These are phyloP conservation scores for Colletotrichum horii DNA, from an alignment of 2,329 filamentous ascomycete genomes.

Conservation along the genomic window DNA sequence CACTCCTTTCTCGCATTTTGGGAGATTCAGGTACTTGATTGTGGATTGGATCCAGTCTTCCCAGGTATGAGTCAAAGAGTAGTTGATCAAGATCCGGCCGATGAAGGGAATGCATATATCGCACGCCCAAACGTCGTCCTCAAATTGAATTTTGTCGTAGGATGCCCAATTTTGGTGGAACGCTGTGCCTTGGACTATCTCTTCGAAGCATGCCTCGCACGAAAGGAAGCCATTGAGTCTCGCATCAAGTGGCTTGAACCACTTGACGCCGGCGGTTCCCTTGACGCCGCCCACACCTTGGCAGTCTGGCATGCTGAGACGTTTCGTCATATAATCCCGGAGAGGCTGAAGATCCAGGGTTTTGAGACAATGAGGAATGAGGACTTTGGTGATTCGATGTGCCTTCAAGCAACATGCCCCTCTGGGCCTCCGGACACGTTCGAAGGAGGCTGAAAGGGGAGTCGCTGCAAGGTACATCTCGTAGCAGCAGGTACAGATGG, in stretches of 20 bases:
- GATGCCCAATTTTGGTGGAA: constrained; percentile 6
- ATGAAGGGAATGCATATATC: constrained; percentile 33
- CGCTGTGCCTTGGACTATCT: constrained; percentile 7
- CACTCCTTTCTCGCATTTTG: constrained; percentile 31
- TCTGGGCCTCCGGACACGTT: constrained; percentile 23
- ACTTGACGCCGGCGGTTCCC: constrained; percentile 32
- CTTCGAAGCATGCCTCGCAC: constrained; percentile 22
- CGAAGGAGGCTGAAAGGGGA: constrained; percentile 32
- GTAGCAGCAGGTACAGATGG: constrained; percentile 47
- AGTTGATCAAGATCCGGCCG: constrained; percentile 18
- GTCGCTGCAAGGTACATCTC: constrained; percentile 39
- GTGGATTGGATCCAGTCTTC: constrained; percentile 28
- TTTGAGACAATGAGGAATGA: constrained; percentile 37
- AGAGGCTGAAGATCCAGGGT: constrained; percentile 29
- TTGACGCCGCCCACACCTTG: constrained; percentile 25
- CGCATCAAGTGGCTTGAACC: constrained; percentile 21
- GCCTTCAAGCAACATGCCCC: constrained; percentile 34
- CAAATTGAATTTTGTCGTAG: constrained; percentile 25
- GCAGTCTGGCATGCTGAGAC: constrained; percentile 31
- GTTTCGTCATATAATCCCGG: constrained; percentile 31
- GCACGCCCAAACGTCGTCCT: constrained; percentile 35
- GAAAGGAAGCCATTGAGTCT: constrained; percentile 6
- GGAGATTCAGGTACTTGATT: constrained; percentile 26
- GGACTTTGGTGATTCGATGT: constrained; percentile 35
- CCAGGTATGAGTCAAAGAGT: constrained; percentile 28